Conservation (phyloP, 805 yeast genomes). For the Wickerhamiella spandovensis region DNA sequence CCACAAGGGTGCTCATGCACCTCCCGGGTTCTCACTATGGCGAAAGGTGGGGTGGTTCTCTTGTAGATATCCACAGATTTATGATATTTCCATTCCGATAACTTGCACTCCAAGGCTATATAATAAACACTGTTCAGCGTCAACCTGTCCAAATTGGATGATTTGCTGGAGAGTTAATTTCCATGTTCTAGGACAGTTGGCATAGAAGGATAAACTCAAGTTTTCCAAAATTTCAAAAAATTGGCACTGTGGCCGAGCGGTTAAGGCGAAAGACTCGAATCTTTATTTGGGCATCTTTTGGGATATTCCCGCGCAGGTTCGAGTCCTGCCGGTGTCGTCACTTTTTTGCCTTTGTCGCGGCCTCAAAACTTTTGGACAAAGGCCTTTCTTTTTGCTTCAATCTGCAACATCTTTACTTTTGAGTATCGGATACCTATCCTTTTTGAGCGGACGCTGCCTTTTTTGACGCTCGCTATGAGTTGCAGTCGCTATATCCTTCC, state of each 20-base stretch:
- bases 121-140: no score
- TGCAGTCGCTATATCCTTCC: not conserved
- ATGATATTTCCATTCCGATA: no score
- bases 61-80: no score
- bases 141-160: no score
- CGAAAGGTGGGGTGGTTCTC: not conserved
- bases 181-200: no score
- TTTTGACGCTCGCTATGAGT: not conserved
- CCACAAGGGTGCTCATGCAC: not conserved
- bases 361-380: no score
- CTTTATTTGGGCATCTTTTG: slow-evolving; percentile 14
- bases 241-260: slow-evolving; percentile 20
- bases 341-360: slow-evolving; percentile 7
- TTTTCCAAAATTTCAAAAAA: not conserved
- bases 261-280: slow-evolving; percentile 21
- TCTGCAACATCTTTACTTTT: no score
- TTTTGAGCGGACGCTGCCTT: no score
- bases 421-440: no score
- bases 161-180: no score
- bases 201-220: not conserved
- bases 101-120: no score
- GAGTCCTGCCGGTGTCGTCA: slow-evolving; percentile 20
- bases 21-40: not conserved
- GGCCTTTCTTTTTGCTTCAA: no score
- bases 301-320: slow-evolving; percentile 22